phyloP scores from a whole-genome alignment of 139 green algal species.

The Haematococcus sp. region DNA sequence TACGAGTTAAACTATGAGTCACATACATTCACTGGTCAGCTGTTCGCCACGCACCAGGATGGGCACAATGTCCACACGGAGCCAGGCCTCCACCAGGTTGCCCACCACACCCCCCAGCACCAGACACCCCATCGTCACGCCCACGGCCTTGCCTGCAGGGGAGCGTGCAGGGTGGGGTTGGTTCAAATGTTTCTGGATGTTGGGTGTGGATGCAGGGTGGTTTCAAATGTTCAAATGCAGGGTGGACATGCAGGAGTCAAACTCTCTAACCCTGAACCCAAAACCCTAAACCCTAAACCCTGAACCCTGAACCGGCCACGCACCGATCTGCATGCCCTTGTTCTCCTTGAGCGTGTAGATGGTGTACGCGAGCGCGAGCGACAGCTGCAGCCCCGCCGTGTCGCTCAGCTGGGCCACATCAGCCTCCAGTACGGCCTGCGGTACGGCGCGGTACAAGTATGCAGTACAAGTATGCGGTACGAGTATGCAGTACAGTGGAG shows the following conservation, averaged over 20 bases:
- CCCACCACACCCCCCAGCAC: conserved; percentile 69
- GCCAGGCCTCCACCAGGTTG: conserved; percentile 67
- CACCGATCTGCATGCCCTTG: conserved; percentile 64
- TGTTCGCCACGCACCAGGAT: conserved; percentile 66
- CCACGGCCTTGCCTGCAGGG: conserved; percentile 49
- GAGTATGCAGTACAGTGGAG: too few species aligned
- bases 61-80: conserved; percentile 86
- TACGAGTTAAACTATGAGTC: too few species aligned
- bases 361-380: conserved; percentile 58
- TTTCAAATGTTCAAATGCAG: too few species aligned
- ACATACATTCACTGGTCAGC: too few species aligned
- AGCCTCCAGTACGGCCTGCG: conserved; percentile 57
- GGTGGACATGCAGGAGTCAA: too few species aligned
- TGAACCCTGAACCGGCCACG: neutral
- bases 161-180: neutral
- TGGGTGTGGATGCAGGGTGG: too few species aligned
- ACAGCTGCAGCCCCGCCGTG: conserved; percentile 75
- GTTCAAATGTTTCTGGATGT: neutral
- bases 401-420: conserved; percentile 49
- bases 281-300: too few species aligned
- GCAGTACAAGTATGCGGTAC: too few species aligned
- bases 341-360: conserved; percentile 80
- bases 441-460: too few species aligned
- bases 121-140: conserved; percentile 57
- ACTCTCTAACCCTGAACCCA: too few species aligned